These are phyloP conservation scores for Trichocladium uniseriatum DNA, from an alignment of 495 filamentous ascomycete genomes.

Conservation along the genomic window DNA sequence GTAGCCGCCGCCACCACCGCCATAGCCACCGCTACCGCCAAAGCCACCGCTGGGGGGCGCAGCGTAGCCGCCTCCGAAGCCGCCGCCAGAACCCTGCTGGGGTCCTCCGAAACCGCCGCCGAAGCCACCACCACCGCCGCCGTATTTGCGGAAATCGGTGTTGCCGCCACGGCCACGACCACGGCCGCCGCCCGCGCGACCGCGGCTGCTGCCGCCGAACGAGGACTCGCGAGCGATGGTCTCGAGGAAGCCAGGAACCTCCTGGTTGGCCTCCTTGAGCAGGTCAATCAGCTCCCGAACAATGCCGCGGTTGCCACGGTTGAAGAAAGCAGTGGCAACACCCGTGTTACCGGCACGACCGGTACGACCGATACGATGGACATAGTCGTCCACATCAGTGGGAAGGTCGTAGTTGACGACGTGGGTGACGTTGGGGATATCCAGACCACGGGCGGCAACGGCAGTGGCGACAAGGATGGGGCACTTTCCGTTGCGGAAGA, in stretches of 20 bases:
- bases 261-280: slow-evolving; percentile 96
- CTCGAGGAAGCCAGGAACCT: slow-evolving; percentile 87
- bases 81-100: slow-evolving; percentile 40
- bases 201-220: slow-evolving; percentile 63
- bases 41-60: slow-evolving; percentile 59
- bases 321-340: slow-evolving; percentile 98
- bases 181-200: slow-evolving; percentile 59
- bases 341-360: slow-evolving; percentile 98
- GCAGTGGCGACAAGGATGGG: slow-evolving; percentile 95
- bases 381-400: slow-evolving; percentile 98
- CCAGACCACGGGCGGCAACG: slow-evolving; percentile 87
- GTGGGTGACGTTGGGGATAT: slow-evolving; percentile 97
- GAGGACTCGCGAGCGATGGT: slow-evolving; percentile 90
- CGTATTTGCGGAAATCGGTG: slow-evolving; percentile 82
- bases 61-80: slow-evolving; percentile 28
- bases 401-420: slow-evolving; percentile 99
- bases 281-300: slow-evolving; percentile 92
- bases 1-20: slow-evolving; percentile 56
- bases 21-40: slow-evolving; percentile 37
- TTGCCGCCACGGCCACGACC: slow-evolving; percentile 59
- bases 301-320: slow-evolving; percentile 96
- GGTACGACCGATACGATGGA: slow-evolving; percentile 99
- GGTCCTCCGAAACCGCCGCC: slow-evolving; percentile 42
- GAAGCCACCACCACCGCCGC: slow-evolving; percentile 40
- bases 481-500: slow-evolving; percentile 91